Conservation (phyloP, 2,329 filamentous ascomycete genomes). For the Trichoderma simmonsii region DNA sequence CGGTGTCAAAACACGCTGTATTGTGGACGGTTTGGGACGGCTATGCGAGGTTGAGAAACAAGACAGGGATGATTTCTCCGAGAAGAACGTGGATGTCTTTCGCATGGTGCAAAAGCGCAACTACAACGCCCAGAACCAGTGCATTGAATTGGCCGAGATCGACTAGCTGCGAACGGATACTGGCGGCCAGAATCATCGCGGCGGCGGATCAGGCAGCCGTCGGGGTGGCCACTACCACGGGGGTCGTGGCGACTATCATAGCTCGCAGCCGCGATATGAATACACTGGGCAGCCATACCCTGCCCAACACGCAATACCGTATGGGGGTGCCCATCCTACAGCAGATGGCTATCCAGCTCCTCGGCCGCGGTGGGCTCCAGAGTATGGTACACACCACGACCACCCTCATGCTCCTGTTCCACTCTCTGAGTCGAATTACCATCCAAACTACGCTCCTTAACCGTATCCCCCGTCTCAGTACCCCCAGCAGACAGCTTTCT, state of each 20-base stretch:
- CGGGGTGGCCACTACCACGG: slow-evolving; percentile 40
- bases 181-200: slow-evolving; percentile 32
- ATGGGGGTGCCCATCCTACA: slow-evolving; percentile 36
- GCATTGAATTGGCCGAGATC: no score
- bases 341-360: slow-evolving; percentile 37
- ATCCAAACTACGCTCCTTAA: slow-evolving; percentile 58
- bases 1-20: no score
- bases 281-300: slow-evolving; percentile 42
- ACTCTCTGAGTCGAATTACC: slow-evolving; percentile 53
- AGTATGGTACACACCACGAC: slow-evolving; percentile 40
- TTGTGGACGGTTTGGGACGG: no score
- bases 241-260: slow-evolving; percentile 42
- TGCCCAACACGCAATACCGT: slow-evolving; percentile 30
- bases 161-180: no score
- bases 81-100: no score
- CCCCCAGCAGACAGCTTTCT: slow-evolving; percentile 42
- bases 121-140: no score
- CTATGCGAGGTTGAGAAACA: no score
- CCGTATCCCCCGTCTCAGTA: slow-evolving; percentile 45
- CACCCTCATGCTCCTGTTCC: slow-evolving; percentile 46
- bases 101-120: no score
- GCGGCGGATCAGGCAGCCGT: slow-evolving; percentile 37
- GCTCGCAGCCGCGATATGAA: slow-evolving; percentile 40
- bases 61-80: no score
- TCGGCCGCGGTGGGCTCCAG: slow-evolving; percentile 41